Base-by-base conservation (phyloP, 2,329 filamentous ascomycete genomes). In the Fusarium sp. region DNA sequence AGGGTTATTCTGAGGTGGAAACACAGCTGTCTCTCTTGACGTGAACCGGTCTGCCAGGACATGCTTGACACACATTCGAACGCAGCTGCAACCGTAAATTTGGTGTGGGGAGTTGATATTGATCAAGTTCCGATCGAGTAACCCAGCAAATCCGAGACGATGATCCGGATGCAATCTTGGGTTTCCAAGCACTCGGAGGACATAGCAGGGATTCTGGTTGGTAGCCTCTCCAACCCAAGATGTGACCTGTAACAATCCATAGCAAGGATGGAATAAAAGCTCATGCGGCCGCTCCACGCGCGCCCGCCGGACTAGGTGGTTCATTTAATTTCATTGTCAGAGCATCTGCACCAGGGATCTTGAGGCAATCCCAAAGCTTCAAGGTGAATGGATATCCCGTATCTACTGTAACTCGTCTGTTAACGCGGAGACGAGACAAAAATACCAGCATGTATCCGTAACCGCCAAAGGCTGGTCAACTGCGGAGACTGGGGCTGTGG, bases 221-320 rank as follows among this genome's bases (percentile, higher is more conserved):
- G 68, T 54, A 60, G 58, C 57, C 59, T 48, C 67, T 44, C 70
- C 57, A 48, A 64, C 26, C 59, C 53, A 56, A 68, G 75, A 78
- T 77, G 66, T 76, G 75, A 75, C 72, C 61, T 75, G 76, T 78
- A 72, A 75, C 62, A 73, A 71, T 55, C 35, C 51, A 30, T 45
- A 56, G 57, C 73, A 63, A 58, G 73, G 64, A 57, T 70, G 44
- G 39, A 65, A 41, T 57, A 66, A 63, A 64, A 70, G 68, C 75
- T 77, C 71, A 77, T 77, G 75, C 75, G 75, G 69, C 74, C 74
- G 69, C 76, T 76, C 45, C 66, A 75, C 61, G 76, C 70, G 72
- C 74, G 66, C 69, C 56, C 60, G 62, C 41, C 61, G 38, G 63
- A 69, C 66, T 72, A 61, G 74, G 68, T 62, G 53, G 57, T 73